phyloP scores from a whole-genome alignment of 768 basidiomycete species.

The Baorangia bicolor region DNA sequence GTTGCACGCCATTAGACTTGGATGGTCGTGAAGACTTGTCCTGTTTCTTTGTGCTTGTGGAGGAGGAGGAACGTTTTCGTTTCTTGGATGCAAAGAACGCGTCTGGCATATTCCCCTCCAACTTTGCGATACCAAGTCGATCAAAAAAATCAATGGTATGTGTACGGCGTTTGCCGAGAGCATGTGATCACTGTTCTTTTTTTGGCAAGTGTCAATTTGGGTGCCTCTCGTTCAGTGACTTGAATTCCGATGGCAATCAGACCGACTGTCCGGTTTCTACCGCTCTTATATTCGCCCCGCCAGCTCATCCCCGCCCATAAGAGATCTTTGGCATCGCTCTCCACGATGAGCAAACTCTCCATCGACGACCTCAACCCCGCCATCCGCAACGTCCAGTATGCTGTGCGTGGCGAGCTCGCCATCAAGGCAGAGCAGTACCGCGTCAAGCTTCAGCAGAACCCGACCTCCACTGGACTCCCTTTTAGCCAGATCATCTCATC shows the following conservation, averaged over 20 bases:
- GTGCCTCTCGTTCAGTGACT: neutral
- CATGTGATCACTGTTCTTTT: conserved; percentile 14
- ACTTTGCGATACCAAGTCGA: neutral
- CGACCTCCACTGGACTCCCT: conserved; percentile 54
- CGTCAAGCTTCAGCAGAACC: conserved; percentile 59
- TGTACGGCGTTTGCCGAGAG: conserved; percentile 10
- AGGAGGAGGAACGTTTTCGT: conserved; percentile 50
- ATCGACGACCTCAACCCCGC: conserved; percentile 77
- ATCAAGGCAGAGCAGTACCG: conserved; percentile 88
- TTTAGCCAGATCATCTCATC: conserved; percentile 89
- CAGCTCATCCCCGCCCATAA: neutral
- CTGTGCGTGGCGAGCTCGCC: conserved; percentile 95
- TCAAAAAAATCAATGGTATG: conserved; percentile 23
- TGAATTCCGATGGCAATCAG: conserved; percentile 12
- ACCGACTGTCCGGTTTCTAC: conserved; percentile 1
- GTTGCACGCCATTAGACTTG: conserved; percentile 27
- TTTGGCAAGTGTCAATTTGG: neutral
- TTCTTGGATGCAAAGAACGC: conserved; percentile 75
- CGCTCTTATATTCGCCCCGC: neutral
- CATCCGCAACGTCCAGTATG: conserved; percentile 88
- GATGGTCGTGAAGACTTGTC: conserved; percentile 1
- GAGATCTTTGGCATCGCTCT: conserved; percentile 1
- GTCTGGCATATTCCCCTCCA: conserved; percentile 61
- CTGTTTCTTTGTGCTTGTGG: conserved; percentile 30
- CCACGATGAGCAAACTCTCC: conserved; percentile 58